These are phyloP conservation scores for Saitozyma sp. DNA, from an alignment of 768 basidiomycete genomes.

Conservation along the genomic window DNA sequence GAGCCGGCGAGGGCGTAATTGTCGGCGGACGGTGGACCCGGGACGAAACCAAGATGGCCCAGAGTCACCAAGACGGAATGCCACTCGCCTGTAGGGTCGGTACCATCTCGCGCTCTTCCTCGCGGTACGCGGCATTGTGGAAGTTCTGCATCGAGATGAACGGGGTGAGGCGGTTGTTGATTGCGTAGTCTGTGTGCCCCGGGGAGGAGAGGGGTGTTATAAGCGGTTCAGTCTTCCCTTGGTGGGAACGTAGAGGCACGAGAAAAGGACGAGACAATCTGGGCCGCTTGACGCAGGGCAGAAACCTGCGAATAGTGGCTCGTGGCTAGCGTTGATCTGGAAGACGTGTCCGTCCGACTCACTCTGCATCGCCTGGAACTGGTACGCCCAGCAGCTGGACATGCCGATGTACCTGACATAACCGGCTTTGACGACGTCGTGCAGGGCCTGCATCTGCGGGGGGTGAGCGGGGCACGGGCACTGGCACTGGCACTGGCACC, in stretches of 20 bases:
- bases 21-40: no score
- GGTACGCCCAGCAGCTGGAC: conserved; percentile 52
- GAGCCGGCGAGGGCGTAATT: no score
- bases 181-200: conserved; percentile 59
- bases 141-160: conserved; percentile 73
- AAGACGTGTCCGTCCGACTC: conserved; percentile 5
- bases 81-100: conserved; percentile 18
- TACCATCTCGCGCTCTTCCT: conserved; percentile 52
- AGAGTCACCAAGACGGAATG: no score
- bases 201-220: not conserved
- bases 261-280: no score
- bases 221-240: no score
- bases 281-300: no score
- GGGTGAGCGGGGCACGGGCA: no score
- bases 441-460: conserved; percentile 63
- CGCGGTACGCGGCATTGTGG: conserved; percentile 63
- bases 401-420: conserved; percentile 58
- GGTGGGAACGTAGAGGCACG: no score
- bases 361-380: conserved; percentile 45
- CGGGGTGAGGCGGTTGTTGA: conserved; percentile 61
- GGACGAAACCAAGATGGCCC: no score
- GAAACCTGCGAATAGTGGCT: no score
- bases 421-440: conserved; percentile 66
- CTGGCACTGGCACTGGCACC: no score
- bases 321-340: no score